phyloP scores from a whole-genome alignment of 2,329 filamentous ascomycete genomes.

The Kalmusia sp. region DNA sequence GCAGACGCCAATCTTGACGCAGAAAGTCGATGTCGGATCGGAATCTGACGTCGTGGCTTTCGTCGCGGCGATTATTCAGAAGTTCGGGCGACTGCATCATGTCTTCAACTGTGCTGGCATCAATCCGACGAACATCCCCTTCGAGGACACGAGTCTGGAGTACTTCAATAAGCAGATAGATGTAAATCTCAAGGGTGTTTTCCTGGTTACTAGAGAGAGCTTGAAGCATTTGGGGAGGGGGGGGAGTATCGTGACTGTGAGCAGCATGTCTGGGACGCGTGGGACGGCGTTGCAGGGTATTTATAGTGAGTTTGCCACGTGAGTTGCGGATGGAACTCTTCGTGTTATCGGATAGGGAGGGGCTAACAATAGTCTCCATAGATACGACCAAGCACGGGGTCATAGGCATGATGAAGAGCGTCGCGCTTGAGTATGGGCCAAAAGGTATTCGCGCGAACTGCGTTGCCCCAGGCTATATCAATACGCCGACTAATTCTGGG shows the following conservation, averaged over 20 bases:
- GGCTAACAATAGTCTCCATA: no score
- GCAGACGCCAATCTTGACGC: background rate
- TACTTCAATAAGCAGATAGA: background rate
- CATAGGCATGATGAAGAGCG: slow-evolving; percentile 12
- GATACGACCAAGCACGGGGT: slow-evolving; percentile 12
- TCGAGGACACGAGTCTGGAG: background rate
- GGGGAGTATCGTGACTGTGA: slow-evolving; percentile 14
- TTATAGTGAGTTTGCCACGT: slow-evolving; percentile 8
- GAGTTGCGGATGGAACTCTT: no score
- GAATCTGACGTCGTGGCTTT: background rate
- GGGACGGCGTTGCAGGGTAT: slow-evolving; percentile 8
- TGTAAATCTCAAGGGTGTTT: background rate
- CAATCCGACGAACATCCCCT: background rate
- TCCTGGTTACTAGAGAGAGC: slow-evolving; percentile 44
- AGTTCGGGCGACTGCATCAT: slow-evolving; percentile 3
- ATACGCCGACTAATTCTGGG: slow-evolving; percentile 8
- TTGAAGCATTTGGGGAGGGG: slow-evolving; percentile 37
- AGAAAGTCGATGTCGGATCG: slow-evolving; percentile 4
- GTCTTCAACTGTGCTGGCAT: slow-evolving; percentile 1
- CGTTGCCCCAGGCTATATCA: slow-evolving; percentile 12
- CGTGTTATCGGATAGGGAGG: no score
- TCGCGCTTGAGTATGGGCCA: slow-evolving; percentile 6
- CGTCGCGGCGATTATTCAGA: background rate
- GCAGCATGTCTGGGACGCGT: slow-evolving; percentile 11
- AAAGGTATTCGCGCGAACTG: slow-evolving; percentile 7